Evolutionary conservation across 169 alveolate genomes (phyloP).

Genomic region (Blepharisma undulans): DNA sequence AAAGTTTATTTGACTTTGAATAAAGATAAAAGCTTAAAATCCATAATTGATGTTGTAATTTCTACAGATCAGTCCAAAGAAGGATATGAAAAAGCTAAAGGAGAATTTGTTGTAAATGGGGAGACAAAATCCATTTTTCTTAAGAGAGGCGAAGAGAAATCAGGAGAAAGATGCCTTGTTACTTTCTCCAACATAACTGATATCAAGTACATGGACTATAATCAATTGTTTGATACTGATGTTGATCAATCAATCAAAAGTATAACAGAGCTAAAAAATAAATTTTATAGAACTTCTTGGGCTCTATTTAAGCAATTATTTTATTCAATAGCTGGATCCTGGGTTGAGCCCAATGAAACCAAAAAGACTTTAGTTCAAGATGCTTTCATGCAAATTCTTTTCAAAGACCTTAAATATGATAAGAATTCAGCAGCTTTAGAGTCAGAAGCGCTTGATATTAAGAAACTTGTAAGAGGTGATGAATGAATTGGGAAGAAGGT

Average conservation of each 20-base stretch:
- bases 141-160: not conserved
- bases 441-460: not conserved
- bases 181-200: not conserved
- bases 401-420: not conserved
- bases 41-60: not conserved
- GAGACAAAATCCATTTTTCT: not conserved
- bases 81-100: not conserved
- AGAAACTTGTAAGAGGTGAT: not conserved
- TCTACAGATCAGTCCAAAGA: not conserved
- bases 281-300: slow-evolving; percentile 23
- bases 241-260: not conserved
- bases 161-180: not conserved
- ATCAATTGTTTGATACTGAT: not conserved
- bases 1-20: not conserved
- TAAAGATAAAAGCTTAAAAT: not conserved
- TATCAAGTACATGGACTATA: not conserved
- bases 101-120: not conserved
- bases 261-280: not conserved
- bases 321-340: slow-evolving; percentile 8
- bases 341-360: not conserved
- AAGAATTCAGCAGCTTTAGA: not conserved
- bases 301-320: slow-evolving; percentile 1
- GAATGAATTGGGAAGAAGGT: not conserved
- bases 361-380: slow-evolving; percentile 15
- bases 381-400: not conserved